Evolutionary conservation across 345 rosid genomes (phyloP).

Genomic region (Eucalyptus coolabah): DNA sequence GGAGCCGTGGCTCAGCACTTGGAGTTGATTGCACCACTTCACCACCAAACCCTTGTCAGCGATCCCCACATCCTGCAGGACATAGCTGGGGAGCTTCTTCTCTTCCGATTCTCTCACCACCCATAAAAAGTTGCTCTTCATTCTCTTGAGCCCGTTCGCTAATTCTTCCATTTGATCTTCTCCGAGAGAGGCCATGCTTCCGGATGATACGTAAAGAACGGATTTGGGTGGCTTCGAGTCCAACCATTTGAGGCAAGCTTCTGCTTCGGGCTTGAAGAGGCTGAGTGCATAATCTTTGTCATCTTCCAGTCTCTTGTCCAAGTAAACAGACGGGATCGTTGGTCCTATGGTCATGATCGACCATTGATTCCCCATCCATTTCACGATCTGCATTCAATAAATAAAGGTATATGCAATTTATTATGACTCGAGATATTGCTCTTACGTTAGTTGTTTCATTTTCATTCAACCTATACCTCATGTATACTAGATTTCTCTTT

Average conservation of each 20-base stretch:
- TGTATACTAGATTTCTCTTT: background rate
- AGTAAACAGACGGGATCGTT: constrained; percentile 34
- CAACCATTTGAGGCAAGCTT: constrained; percentile 28
- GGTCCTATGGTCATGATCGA: constrained; percentile 41
- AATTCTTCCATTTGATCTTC: constrained; percentile 37
- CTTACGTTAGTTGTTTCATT: background rate
- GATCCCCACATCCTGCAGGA: too few relatives aligned
- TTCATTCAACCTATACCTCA: background rate
- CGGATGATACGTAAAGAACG: constrained; percentile 43
- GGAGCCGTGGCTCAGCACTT: constrained; percentile 34
- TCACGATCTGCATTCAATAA: constrained; percentile 7
- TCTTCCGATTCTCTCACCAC: too few relatives aligned
- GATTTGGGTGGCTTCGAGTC: constrained; percentile 18
- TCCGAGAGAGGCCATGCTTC: constrained; percentile 30
- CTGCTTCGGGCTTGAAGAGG: constrained; percentile 22
- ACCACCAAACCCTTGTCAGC: constrained; percentile 16
- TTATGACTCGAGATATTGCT: background rate
- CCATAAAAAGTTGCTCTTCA: too few relatives aligned
- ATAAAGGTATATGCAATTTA: background rate
- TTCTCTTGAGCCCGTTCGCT: too few relatives aligned
- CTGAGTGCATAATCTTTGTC: constrained; percentile 40
- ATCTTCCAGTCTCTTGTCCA: constrained; percentile 32
- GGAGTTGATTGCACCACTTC: constrained; percentile 43
- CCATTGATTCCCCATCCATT: constrained; percentile 26
- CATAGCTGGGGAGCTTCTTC: too few relatives aligned